Conservation (phyloP, 768 basidiomycete genomes). For the Imleria badia region DNA sequence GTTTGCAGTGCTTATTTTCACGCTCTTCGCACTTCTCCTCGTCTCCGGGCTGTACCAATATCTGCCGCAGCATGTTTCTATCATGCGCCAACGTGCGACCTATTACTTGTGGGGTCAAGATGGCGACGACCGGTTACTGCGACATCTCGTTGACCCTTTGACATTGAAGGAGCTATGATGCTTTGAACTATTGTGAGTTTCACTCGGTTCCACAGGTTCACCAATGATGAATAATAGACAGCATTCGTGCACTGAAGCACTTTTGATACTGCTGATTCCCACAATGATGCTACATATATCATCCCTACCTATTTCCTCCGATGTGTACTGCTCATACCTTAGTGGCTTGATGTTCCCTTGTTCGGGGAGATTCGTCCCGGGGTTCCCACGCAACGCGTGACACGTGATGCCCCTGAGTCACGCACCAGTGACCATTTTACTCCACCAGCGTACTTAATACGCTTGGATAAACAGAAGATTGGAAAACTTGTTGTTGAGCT, state of each 20-base stretch:
- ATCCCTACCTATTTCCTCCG: constrained; percentile 9
- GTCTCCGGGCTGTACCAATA: constrained; percentile 54
- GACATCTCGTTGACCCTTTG: constrained; percentile 29
- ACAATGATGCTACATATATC: constrained; percentile 14
- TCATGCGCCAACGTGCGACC: constrained; percentile 52
- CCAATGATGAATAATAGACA: constrained; percentile 9
- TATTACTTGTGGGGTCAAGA: constrained; percentile 69
- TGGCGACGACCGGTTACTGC: constrained; percentile 34
- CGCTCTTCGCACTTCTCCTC: constrained; percentile 44
- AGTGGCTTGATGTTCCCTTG: neutral
- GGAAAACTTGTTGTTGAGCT: too few species aligned
- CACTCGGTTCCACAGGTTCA: neutral
- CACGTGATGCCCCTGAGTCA: too few species aligned
- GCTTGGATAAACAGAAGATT: too few species aligned
- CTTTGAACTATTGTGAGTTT: constrained; percentile 14
- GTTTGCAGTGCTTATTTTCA: constrained; percentile 42
- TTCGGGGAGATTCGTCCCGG: too few species aligned
- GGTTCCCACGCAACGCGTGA: too few species aligned
- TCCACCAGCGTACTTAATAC: too few species aligned
- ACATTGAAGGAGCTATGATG: constrained; percentile 30
- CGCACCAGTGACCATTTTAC: too few species aligned
- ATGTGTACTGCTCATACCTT: constrained; percentile 18
- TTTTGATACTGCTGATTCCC: constrained; percentile 1
- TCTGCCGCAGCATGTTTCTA: constrained; percentile 56
- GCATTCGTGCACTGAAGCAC: constrained; percentile 1